Evolutionary conservation across 306 rosid genomes (phyloP), one percentile per base, ranked within the genome.

Genomic region (Parietaria judaica): DNA sequence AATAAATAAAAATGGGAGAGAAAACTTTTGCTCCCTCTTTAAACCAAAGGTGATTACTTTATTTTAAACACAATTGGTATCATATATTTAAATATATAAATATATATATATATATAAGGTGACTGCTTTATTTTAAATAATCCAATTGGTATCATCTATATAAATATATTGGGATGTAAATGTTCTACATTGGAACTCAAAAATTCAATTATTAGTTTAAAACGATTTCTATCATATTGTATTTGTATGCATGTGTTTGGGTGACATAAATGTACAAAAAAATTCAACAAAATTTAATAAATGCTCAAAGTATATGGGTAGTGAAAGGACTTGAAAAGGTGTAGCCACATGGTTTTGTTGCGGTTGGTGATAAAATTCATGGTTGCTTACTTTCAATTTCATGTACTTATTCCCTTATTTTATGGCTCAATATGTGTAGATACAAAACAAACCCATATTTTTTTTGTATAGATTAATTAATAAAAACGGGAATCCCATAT

Each of bases 331-430:
- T 17, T 60, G 51, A 12, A 48, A 62, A 47, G 66, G 12, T 62
- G 66, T 62, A 23, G 23, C 31, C 66, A 62, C 66, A 31, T 62
- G 66, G 31, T 62, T 6, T 47, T 62, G 66, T 62, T 62, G 66
- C 31, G 54, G 55, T 62, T 34, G 66, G 56, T 62, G 55, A 36
- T 62, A 46, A 11, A 62, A 62, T 62, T 62, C 43, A 62, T 62
- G 39, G 55, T 34, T 62, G 52, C 16, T 47, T 46, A 46, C 50
- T 60, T 62, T 47, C 66, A 47, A 46, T 60, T 62, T 47, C 66
- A 47, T 62, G 37, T 43, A 17, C 36, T 60, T 44, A 47, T 62
- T 38, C 39, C 34, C 8, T 37, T 9, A 3, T 17, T 46, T 12
- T 17, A 34, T 47, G 34, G 66, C 55, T 46, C 34, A 62, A 62